Conservation (phyloP, 768 basidiomycete species). For the Boletus coccyginus region DNA sequence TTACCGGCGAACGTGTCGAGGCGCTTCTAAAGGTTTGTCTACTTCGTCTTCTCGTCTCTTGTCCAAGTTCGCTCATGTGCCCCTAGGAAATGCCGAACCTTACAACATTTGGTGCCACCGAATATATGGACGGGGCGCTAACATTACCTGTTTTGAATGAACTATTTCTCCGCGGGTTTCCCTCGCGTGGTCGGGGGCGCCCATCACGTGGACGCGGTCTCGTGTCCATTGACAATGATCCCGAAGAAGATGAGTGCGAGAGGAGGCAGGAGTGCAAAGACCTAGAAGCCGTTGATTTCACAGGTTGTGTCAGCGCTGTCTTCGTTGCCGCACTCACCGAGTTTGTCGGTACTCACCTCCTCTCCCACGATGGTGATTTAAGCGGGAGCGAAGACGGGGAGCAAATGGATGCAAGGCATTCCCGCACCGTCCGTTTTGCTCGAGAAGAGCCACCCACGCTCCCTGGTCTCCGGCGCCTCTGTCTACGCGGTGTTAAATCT, state of each 20-base stretch:
- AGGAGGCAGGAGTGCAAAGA: constrained; percentile 71
- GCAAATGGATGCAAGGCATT: constrained; percentile 29
- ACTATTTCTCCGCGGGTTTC: constrained; percentile 80
- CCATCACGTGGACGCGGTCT: constrained; percentile 62
- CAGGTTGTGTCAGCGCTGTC: constrained; percentile 90
- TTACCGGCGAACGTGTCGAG: constrained; percentile 84
- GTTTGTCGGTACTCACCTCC: constrained; percentile 70
- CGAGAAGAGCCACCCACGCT: constrained; percentile 56
- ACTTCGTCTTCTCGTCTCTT: constrained; percentile 1
- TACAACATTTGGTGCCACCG: constrained; percentile 88
- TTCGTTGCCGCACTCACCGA: constrained; percentile 85
- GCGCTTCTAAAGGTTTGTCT: constrained; percentile 68
- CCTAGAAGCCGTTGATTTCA: constrained; percentile 87
- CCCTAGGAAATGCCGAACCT: constrained; percentile 85
- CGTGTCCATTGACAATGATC: constrained; percentile 49
- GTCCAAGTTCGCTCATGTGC: constrained; percentile 1
- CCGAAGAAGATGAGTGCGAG: constrained; percentile 76
- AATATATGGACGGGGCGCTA: constrained; percentile 96
- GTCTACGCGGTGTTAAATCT: constrained; percentile 80
- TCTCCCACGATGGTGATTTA: constrained; percentile 39
- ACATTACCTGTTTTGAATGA: constrained; percentile 84
- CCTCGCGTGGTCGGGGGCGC: constrained; percentile 66
- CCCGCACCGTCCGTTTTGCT: constrained; percentile 33
- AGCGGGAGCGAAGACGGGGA: constrained; percentile 43
- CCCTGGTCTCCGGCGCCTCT: constrained; percentile 72